Evolutionary conservation across 768 basidiomycete genomes (phyloP).

Genomic region (Rhizopogon roseolus): DNA sequence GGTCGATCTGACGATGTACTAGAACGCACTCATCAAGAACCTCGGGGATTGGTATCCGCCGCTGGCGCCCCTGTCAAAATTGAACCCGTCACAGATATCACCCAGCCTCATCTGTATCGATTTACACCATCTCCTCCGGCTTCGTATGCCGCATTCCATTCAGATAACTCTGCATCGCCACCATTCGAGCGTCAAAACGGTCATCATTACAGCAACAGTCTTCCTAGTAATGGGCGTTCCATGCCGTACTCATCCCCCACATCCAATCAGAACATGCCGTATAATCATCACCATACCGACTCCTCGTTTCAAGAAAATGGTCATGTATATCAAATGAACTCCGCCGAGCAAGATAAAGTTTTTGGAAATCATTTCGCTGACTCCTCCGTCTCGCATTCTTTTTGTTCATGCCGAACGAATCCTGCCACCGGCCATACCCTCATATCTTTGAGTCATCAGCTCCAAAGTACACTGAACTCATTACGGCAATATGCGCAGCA

Average conservation of each 20-base stretch:
- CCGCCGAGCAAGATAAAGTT: conserved; percentile 30
- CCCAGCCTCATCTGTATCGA: conserved; percentile 55
- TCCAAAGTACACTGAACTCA: conserved; percentile 51
- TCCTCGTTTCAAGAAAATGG: conserved; percentile 29
- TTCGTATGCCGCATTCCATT: conserved; percentile 49
- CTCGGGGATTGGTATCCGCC: conserved; percentile 36
- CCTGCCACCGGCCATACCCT: conserved; percentile 56
- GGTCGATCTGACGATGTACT: conserved; percentile 32
- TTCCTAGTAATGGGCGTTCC: conserved; percentile 20
- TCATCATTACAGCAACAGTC: conserved; percentile 26
- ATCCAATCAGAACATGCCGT: conserved; percentile 28
- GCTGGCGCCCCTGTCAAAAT: conserved; percentile 65
- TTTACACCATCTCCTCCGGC: conserved; percentile 61
- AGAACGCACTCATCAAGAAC: conserved; percentile 28
- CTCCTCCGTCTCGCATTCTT: conserved; percentile 30
- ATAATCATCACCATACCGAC: conserved; percentile 28
- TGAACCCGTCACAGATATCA: conserved; percentile 48
- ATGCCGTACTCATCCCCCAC: conserved; percentile 31
- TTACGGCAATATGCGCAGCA: conserved; percentile 62
- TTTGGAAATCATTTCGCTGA: conserved; percentile 27
- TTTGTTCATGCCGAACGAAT: conserved; percentile 61
- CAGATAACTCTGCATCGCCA: conserved; percentile 35
- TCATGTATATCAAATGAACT: conserved; percentile 31
- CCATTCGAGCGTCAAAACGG: conserved; percentile 29
- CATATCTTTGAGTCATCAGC: conserved; percentile 57